Base-by-base conservation (phyloP, 2,329 filamentous ascomycete species). In the Cladosporium cucumerinum region DNA sequence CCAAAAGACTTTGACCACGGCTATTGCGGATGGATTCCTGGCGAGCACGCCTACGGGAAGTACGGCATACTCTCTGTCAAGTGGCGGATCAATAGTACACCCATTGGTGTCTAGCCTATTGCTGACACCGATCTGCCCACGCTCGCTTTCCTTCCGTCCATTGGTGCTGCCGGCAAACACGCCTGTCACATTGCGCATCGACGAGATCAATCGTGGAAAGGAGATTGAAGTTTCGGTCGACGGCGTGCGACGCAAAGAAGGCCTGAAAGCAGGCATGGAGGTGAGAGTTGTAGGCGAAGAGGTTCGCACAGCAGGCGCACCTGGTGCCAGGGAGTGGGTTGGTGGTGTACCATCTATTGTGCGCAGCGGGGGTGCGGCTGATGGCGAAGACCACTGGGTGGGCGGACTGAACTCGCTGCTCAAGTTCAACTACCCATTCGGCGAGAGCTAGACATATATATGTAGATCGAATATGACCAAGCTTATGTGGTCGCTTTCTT, bases 341-440 rank as follows among this genome's bases (percentile, higher is more conserved):
- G 92, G 93, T 28, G 94, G 94, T 12, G 93, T 98, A 16, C 95
- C 95, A 2, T 96, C 93, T 75, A 91, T 98, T 34, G 95, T 97
- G 73, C 83, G 93, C 54, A 77, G 78, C 18, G 72, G 82, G 71
- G 81, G 84, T 70, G 70, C 74, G 5, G 78, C 75, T 46, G 82
- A 73, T 61, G 82, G 83, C 26, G 92, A 97, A 72, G 94, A 98
- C 77, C 92, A 94, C 21, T 99, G 95, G 95, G 94, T 99, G 2
- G 94, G 94, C 0, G 94, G 95, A 0, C 78, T 99, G 74, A 99
- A 97, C 74, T 92, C 92, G 11, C 76, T 98, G 73, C 80, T 99
- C 71, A 99, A 99, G 80, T 99, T 98, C 76, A 99, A 99, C 77
- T 92, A 97, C 79, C 93, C 94, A 0, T 98, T 98, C 82, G 95